These are phyloP conservation scores for Hypoxylon perforatum DNA, from an alignment of 495 filamentous ascomycete species.

Conservation along the genomic window DNA sequence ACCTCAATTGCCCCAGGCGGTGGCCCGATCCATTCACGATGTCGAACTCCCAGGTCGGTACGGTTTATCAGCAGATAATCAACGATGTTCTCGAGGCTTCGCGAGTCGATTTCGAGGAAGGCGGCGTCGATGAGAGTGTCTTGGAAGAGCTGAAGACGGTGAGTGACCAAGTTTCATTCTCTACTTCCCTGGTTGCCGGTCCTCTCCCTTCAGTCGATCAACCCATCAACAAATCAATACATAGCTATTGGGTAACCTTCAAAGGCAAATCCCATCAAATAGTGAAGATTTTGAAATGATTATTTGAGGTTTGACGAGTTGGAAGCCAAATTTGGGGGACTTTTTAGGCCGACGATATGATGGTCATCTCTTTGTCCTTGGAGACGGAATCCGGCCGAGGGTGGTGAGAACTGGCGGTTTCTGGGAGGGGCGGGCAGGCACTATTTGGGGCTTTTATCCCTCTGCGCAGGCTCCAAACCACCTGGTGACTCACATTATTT, in stretches of 20 bases:
- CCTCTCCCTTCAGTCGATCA: conserved; percentile 19
- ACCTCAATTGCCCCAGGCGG: neutral
- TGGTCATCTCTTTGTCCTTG: conserved; percentile 7
- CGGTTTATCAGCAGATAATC: conserved; percentile 90
- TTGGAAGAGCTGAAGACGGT: conserved; percentile 87
- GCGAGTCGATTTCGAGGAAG: conserved; percentile 95
- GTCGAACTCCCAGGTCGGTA: conserved; percentile 70
- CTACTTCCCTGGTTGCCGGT: conserved; percentile 42
- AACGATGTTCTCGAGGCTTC: conserved; percentile 88
- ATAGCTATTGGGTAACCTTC: conserved; percentile 5
- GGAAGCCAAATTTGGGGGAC: neutral
- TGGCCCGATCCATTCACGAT: conserved; percentile 48
- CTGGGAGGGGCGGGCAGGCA: conserved; percentile 59
- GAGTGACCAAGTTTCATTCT: conserved; percentile 51
- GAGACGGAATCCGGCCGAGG: conserved; percentile 36
- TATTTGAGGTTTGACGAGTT: conserved; percentile 13
- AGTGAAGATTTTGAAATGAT: conserved; percentile 5
- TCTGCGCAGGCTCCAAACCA: conserved; percentile 36
- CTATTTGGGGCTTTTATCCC: conserved; percentile 69
- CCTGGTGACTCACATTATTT: conserved; percentile 45
- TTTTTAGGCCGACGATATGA: conserved; percentile 1
- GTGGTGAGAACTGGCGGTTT: conserved; percentile 58
- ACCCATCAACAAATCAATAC: conserved; percentile 6
- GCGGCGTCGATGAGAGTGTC: conserved; percentile 86
- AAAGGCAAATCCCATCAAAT: conserved; percentile 2